Conservation (phyloP, 495 filamentous ascomycete species). For the Xylaria curta region DNA sequence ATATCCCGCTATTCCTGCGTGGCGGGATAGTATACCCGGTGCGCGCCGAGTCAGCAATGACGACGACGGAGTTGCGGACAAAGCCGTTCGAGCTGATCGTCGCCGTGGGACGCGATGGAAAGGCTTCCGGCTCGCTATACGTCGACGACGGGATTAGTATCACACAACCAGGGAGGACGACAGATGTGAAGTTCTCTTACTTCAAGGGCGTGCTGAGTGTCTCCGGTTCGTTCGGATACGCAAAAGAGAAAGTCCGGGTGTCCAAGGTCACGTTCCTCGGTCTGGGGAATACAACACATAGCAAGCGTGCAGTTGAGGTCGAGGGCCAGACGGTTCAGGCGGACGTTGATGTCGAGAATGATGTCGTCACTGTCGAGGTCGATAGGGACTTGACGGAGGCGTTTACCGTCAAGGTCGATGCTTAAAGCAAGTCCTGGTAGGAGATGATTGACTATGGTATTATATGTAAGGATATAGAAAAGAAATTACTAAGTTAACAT, state of each 20-base stretch:
- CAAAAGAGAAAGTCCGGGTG: constrained; percentile 54
- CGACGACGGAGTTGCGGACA: constrained; percentile 70
- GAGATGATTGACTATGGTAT: neutral
- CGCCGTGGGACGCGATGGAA: constrained; percentile 59
- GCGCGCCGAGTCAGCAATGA: constrained; percentile 66
- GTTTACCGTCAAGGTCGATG: constrained; percentile 18
- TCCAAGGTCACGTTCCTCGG: constrained; percentile 64
- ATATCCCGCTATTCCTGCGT: constrained; percentile 75
- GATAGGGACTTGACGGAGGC: neutral
- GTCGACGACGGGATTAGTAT: constrained; percentile 68
- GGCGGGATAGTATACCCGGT: constrained; percentile 74
- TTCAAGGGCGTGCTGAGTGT: constrained; percentile 54
- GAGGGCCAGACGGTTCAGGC: constrained; percentile 6
- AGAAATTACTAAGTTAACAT: neutral
- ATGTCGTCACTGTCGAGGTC: neutral
- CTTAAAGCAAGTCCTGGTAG: too few relatives aligned
- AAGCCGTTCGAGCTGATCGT: constrained; percentile 74
- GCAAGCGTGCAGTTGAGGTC: constrained; percentile 7
- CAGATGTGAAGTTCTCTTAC: constrained; percentile 62
- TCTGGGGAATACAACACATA: constrained; percentile 19
- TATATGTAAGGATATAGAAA: too few relatives aligned
- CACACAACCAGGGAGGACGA: constrained; percentile 53
- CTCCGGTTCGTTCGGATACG: constrained; percentile 61
- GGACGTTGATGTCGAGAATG: neutral
- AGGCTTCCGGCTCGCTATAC: constrained; percentile 56